Evolutionary conservation across 345 rosid species (phyloP).

Genomic region (Theobroma cacao): DNA sequence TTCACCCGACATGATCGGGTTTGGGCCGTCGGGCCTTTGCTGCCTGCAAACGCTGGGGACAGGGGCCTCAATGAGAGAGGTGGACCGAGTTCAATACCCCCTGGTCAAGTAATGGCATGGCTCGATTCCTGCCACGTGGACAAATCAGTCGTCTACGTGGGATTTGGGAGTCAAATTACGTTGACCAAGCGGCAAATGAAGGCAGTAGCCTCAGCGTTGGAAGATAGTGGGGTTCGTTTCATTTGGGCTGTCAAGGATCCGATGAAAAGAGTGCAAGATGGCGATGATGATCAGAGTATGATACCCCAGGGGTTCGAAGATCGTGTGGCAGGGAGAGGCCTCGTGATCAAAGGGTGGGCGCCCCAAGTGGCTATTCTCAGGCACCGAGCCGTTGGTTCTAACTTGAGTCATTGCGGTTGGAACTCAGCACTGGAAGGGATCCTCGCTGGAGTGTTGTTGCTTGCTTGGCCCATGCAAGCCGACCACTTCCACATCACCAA

Average conservation of each 20-base stretch:
- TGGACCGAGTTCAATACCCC: conserved; percentile 35
- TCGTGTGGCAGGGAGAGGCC: conserved; percentile 48
- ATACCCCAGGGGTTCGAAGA: conserved; percentile 41
- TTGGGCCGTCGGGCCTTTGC: conserved; percentile 57
- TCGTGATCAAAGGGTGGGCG: conserved; percentile 55
- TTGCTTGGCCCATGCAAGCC: conserved; percentile 69
- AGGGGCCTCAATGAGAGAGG: conserved; percentile 26
- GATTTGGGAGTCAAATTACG: conserved; percentile 67
- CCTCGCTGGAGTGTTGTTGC: conserved; percentile 45
- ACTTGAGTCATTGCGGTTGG: conserved; percentile 72
- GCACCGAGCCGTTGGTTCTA: conserved; percentile 51
- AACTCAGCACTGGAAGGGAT: conserved; percentile 60
- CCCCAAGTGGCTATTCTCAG: conserved; percentile 48
- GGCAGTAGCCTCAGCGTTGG: conserved; percentile 43
- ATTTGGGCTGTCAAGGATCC: conserved; percentile 44
- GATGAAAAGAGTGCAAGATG: conserved; percentile 2
- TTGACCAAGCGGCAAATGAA: conserved; percentile 42
- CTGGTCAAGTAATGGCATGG: conserved; percentile 42
- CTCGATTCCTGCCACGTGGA: conserved; percentile 47
- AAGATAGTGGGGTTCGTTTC: conserved; percentile 47
- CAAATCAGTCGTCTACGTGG: conserved; percentile 49
- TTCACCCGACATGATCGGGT: conserved; percentile 31
- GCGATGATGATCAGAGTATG: background rate
- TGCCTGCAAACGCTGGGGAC: background rate
- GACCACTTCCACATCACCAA: conserved; percentile 54